Conservation (phyloP, 768 basidiomycete species). For the Neoboletus brunneissimus region DNA sequence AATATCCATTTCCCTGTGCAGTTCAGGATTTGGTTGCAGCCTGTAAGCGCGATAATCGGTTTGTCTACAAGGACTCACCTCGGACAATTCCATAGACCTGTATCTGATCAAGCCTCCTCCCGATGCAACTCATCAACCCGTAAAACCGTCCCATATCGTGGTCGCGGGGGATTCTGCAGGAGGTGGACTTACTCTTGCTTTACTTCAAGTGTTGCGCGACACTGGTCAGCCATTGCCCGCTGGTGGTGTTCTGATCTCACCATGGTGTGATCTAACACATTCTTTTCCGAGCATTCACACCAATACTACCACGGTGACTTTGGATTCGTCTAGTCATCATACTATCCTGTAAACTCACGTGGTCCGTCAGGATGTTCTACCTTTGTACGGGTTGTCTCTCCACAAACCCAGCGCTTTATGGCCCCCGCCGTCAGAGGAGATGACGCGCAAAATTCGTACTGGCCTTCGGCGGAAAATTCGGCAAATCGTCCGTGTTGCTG, state of each 20-base stretch:
- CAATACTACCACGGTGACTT: constrained; percentile 77
- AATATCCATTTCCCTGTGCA: constrained; percentile 94
- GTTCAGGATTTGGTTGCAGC: constrained; percentile 87
- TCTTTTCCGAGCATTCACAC: constrained; percentile 86
- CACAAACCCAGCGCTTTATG: constrained; percentile 77
- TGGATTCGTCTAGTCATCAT: background rate
- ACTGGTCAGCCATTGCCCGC: constrained; percentile 77
- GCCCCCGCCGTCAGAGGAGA: constrained; percentile 72
- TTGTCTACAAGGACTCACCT: background rate
- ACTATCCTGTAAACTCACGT: background rate
- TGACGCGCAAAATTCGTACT: constrained; percentile 54
- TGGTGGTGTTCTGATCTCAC: constrained; percentile 86
- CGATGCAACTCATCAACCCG: constrained; percentile 70
- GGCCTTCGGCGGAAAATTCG: constrained; percentile 59
- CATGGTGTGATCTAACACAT: constrained; percentile 93
- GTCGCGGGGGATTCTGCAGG: constrained; percentile 93
- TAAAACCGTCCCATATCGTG: constrained; percentile 79
- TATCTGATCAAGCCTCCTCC: constrained; percentile 88
- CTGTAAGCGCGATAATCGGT: constrained; percentile 46
- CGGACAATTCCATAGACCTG: constrained; percentile 50
- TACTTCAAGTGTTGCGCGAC: constrained; percentile 88
- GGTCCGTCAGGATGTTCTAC: constrained; percentile 67
- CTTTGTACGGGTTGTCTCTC: constrained; percentile 68
- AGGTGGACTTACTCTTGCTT: constrained; percentile 78
- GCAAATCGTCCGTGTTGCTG: constrained; percentile 46